Evolutionary conservation across 192 early-diverging fungal genomes (phyloP), one percentile per base, ranked within the genome.

Genomic region (Backusella luteola): DNA sequence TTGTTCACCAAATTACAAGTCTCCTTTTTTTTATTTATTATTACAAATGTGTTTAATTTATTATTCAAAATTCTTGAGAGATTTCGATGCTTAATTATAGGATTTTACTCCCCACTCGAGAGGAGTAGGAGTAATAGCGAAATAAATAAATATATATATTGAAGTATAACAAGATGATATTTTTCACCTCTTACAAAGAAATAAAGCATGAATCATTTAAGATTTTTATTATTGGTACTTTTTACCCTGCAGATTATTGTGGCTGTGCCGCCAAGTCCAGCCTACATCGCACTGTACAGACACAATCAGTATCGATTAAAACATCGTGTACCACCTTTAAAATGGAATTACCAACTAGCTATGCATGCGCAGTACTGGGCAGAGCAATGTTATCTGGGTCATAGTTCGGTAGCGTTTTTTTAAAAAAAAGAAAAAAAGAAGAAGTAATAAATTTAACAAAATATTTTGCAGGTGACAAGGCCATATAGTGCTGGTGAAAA

Each of bases 401-500:
- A 59, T 9, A 59, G 56, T 19, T 59, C 56, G 56, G 56, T 59
- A 59, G 12, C 15, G 42, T 39, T 39, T 53, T 21, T 53, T 53
- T 21, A 7, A 53, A 63, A 9, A 12, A 2, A 56, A 56, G 2
- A 56, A 56, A 56, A 9, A 56, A 26, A 26, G 8, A 56, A 56
- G 2, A 8, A 23, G 6, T 56, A 11, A 21, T 56, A 23, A 11
- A 11, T 59, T 59, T 59, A 59, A 59, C 56, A 26, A 59, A 59
- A 59, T 4, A 21, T 12, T 12, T 12, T 26, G 19, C 11, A 59
- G 56, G 56, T 29, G 12, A 59, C 56, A 59, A 23, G 56, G 14
- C 56, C 56, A 59, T 59, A 63, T 63, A 63, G 56, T 29, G 56
- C 56, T 4, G 56, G 56, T 63, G 56, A 63, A 63, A 63, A 63